These are phyloP conservation scores for Tremella mesenterica DNA, from an alignment of 768 basidiomycete species.

Conservation along the genomic window DNA sequence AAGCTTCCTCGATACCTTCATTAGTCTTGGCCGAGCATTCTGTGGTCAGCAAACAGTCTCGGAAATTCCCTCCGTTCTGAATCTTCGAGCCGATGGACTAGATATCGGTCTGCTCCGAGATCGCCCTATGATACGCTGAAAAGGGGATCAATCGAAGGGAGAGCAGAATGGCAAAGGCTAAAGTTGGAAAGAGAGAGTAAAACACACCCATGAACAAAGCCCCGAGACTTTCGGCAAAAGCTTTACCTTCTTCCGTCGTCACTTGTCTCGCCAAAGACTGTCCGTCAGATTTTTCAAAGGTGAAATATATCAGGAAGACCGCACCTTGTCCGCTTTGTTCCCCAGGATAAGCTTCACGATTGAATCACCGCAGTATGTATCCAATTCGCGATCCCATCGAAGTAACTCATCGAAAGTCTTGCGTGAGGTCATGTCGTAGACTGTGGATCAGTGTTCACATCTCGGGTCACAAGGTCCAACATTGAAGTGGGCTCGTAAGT, in stretches of 20 bases:
- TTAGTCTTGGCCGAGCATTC: constrained; percentile 91
- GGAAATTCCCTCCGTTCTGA: no score
- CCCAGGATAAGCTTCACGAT: constrained; percentile 91
- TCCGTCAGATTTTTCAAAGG: background rate
- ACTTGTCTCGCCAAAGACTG: constrained; percentile 71
- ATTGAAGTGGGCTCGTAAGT: no score
- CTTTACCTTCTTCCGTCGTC: constrained; percentile 61
- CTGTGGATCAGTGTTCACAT: constrained; percentile 50
- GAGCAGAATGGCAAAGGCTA: no score
- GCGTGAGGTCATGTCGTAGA: constrained; percentile 89
- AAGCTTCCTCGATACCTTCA: constrained; percentile 68
- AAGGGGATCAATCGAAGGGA: background rate
- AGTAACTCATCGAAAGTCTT: constrained; percentile 92
- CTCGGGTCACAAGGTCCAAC: no score
- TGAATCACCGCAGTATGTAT: constrained; percentile 76
- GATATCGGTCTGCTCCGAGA: background rate
- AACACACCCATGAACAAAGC: constrained; percentile 61
- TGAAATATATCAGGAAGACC: background rate
- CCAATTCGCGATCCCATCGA: constrained; percentile 80
- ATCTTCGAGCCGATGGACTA: background rate
- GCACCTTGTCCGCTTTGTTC: constrained; percentile 80
- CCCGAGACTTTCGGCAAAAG: constrained; percentile 71
- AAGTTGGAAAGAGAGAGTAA: no score
- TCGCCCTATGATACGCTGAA: background rate
- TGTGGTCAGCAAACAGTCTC: constrained; percentile 7